Evolutionary conservation across 306 rosid species (phyloP).

Genomic region (Cyamopsis tetragonoloba): DNA sequence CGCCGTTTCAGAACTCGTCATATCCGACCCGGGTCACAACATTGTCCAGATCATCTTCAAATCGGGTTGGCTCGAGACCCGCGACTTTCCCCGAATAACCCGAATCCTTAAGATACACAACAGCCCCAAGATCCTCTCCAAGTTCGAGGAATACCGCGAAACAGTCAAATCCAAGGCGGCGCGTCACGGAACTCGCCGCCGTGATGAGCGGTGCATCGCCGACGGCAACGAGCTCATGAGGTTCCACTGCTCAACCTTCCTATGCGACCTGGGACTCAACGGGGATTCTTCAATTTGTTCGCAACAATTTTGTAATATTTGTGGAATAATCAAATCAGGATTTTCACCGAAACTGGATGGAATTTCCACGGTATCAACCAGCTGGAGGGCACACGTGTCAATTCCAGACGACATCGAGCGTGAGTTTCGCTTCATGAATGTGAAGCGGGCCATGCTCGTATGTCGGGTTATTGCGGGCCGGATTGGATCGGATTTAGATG

Average conservation of each 20-base stretch:
- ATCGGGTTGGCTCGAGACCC: slow-evolving; percentile 67
- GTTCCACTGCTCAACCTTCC: slow-evolving; percentile 83
- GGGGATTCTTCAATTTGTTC: slow-evolving; percentile 70
- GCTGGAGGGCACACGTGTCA: slow-evolving; percentile 86
- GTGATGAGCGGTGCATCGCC: slow-evolving; percentile 84
- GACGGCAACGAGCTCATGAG: slow-evolving; percentile 94
- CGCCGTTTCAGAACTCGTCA: slow-evolving; percentile 73
- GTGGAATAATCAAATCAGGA: slow-evolving; percentile 81
- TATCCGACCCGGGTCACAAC: slow-evolving; percentile 87
- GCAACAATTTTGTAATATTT: slow-evolving; percentile 74
- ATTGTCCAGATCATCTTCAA: slow-evolving; percentile 84
- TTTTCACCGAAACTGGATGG: slow-evolving; percentile 89
- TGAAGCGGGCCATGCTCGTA: slow-evolving; percentile 84
- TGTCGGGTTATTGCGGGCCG: slow-evolving; percentile 94
- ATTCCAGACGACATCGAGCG: slow-evolving; percentile 78
- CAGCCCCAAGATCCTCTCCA: slow-evolving; percentile 69
- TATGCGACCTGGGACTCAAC: slow-evolving; percentile 67
- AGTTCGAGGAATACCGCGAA: slow-evolving; percentile 86
- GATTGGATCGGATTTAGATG: slow-evolving; percentile 60
- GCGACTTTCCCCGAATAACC: slow-evolving; percentile 35
- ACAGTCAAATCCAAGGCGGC: slow-evolving; percentile 64
- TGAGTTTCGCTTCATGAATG: slow-evolving; percentile 81
- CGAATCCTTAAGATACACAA: slow-evolving; percentile 89
- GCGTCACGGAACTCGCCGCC: slow-evolving; percentile 34
- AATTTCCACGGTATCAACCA: slow-evolving; percentile 76